Conservation (phyloP, 352 stramenopile species). For the Globisporangium megalacanthum region DNA sequence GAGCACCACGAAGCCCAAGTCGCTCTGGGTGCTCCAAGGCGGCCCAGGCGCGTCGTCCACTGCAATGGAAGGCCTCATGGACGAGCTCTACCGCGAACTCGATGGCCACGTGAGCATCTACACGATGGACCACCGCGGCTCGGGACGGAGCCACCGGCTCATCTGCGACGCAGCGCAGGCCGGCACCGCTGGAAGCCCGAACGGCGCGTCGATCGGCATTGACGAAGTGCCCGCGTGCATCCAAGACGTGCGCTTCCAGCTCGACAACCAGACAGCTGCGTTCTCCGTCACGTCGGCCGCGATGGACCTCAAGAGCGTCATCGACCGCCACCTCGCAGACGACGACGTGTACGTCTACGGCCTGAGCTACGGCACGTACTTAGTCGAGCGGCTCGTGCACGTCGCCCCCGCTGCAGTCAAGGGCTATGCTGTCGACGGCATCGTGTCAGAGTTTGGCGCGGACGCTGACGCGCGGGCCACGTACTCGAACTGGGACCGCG, state of each 20-base stretch:
- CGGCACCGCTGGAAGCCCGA: slow-evolving; percentile 41
- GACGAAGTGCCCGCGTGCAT: slow-evolving; percentile 63
- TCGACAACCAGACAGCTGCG: slow-evolving; percentile 62
- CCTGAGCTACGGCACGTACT: slow-evolving; percentile 73
- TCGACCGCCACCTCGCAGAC: slow-evolving; percentile 35
- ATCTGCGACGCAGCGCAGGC: slow-evolving; percentile 49
- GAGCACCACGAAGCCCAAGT: slow-evolving; percentile 20
- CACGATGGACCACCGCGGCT: slow-evolving; percentile 66
- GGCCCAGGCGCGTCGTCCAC: slow-evolving; percentile 65
- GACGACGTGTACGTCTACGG: slow-evolving; percentile 69
- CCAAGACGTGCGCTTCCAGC: slow-evolving; percentile 62
- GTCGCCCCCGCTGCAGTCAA: slow-evolving; percentile 37
- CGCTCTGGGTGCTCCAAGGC: slow-evolving; percentile 68
- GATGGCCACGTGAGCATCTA: slow-evolving; percentile 53
- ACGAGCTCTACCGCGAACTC: slow-evolving; percentile 44
- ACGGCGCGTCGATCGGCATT: slow-evolving; percentile 39
- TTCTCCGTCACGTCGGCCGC: slow-evolving; percentile 73
- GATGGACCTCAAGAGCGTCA: slow-evolving; percentile 54
- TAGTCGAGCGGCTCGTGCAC: slow-evolving; percentile 59
- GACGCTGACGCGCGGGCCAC: slow-evolving; percentile 53
- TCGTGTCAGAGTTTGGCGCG: slow-evolving; percentile 51
- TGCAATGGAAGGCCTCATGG: slow-evolving; percentile 61
- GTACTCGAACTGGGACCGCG: slow-evolving; percentile 79
- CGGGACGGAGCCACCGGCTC: slow-evolving; percentile 48
- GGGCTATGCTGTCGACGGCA: slow-evolving; percentile 57